Evolutionary conservation across 306 rosid genomes (phyloP).

Genomic region (Gynostemma pentaphyllum): DNA sequence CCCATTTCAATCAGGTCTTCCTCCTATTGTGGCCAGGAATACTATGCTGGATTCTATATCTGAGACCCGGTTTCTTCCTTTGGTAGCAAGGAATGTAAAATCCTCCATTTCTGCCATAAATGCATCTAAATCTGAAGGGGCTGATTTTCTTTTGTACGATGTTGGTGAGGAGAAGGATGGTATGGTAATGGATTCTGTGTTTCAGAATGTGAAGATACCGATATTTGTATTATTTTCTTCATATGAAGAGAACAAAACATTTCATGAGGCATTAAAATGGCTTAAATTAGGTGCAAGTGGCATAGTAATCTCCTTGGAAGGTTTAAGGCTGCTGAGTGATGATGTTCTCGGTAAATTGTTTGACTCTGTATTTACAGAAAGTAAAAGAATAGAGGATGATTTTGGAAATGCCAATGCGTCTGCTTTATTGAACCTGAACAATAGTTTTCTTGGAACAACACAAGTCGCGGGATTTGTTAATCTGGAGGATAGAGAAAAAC

Average conservation of each 20-base stretch:
- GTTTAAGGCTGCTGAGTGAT: constrained; percentile 36
- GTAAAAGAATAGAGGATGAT: constrained; percentile 18
- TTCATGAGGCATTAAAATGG: constrained; percentile 34
- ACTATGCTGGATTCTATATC: constrained; percentile 68
- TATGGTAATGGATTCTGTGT: constrained; percentile 27
- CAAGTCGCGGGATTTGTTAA: constrained; percentile 65
- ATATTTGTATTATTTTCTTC: constrained; percentile 32
- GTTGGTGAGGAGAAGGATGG: constrained; percentile 22
- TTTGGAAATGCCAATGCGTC: constrained; percentile 9
- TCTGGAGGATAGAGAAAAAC: constrained; percentile 65
- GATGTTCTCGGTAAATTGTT: constrained; percentile 31
- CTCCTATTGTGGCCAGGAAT: constrained; percentile 80
- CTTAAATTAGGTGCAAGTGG: constrained; percentile 78
- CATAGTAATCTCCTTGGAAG: constrained; percentile 46
- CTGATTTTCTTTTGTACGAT: constrained; percentile 73
- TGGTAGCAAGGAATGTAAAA: constrained; percentile 76
- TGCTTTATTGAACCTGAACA: constrained; percentile 17
- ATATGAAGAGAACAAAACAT: constrained; percentile 20
- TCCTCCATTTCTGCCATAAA: constrained; percentile 44
- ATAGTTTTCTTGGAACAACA: constrained; percentile 22
- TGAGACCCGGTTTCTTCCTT: constrained; percentile 67
- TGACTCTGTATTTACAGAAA: constrained; percentile 21
- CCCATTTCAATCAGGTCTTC: constrained; percentile 51
- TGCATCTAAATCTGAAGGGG: constrained; percentile 86
- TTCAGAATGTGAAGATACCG: constrained; percentile 71